phyloP scores from a whole-genome alignment of 129 eudicot genomes.

The Flaveria ramosissima region DNA sequence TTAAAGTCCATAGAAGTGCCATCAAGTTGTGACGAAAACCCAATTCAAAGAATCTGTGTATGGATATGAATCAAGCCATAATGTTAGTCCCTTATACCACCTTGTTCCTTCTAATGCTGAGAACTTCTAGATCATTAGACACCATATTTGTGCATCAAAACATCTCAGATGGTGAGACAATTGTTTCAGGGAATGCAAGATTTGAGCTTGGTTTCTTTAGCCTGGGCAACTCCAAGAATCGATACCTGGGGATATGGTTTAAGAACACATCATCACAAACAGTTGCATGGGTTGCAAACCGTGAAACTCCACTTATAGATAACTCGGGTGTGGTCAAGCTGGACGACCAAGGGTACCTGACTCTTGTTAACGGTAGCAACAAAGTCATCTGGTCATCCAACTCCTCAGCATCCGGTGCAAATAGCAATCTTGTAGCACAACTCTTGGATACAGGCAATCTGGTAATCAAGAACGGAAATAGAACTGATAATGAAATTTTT shows the following conservation, averaged over 20 bases:
- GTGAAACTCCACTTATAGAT: slow-evolving; percentile 16
- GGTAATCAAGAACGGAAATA: slow-evolving; percentile 17
- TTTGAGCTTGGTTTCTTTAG: slow-evolving; percentile 47
- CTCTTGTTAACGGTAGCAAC: slow-evolving; percentile 10
- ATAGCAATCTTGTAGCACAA: slow-evolving; percentile 21
- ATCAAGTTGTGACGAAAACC: background rate
- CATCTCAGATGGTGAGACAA: slow-evolving; percentile 1
- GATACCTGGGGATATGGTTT: slow-evolving; percentile 34
- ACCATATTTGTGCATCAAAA: background rate
- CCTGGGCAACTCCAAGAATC: slow-evolving; percentile 27
- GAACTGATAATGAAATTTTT: background rate
- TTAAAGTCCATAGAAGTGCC: background rate
- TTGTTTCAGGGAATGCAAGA: slow-evolving; percentile 20
- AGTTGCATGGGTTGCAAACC: slow-evolving; percentile 36
- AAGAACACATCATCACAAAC: slow-evolving; percentile 13
- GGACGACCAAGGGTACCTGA: slow-evolving; percentile 26
- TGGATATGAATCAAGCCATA: background rate
- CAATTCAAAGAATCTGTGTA: background rate
- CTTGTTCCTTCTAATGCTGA: background rate
- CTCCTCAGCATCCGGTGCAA: slow-evolving; percentile 14
- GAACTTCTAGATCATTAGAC: background rate
- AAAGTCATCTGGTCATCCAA: slow-evolving; percentile 35
- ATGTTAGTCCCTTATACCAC: slow-evolving; percentile 4
- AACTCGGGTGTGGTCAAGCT: slow-evolving; percentile 17
- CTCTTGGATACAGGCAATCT: slow-evolving; percentile 38